Evolutionary conservation across 1,284 basidiomycete species (phyloP), one percentile per base, ranked within the genome.

Genomic region (Tilletia walkeri): DNA sequence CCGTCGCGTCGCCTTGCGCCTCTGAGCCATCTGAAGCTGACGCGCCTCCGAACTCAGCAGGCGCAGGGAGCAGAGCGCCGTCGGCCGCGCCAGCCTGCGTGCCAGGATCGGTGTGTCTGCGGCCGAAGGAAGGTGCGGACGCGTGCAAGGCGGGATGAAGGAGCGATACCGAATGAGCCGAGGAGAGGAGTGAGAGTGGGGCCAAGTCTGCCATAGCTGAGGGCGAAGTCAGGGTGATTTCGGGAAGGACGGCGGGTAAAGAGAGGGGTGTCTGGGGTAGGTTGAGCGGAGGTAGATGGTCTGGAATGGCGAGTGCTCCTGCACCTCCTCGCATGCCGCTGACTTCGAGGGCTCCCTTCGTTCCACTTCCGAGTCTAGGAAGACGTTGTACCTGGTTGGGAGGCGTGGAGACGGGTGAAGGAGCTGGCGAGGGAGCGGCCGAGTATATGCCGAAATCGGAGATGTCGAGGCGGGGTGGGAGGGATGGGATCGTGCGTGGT

Each of bases 371-470:
- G 41, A 45, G 41, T 45, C 41, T 45, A 14, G 41, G 41, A 7
- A 45, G 41, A 14, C 9, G 41, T 45, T 45, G 41, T 7, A 45
- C 41, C 41, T 45, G 41, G 41, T 45, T 10, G 6, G 59, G 59
- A 14, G 59, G 59, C 7, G 59, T 63, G 16, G 59, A 63, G 36
- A 41, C 5, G 30, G 59, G 59, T 14, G 59, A 63, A 1, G 59
- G 59, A 10, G 38, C 18, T 16, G 59, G 59, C 9, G 59, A 63
- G 10, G 59, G 59, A 38, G 59, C 59, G 34, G 59, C 36, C 34
- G 59, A 63, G 36, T 63, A 63, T 34, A 63, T 63, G 34, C 59
- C 59, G n/a, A 63, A 63, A 34, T 63, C 59, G 9, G 59, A 63
- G 34, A 63, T 63, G 59, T 63, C 59, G 34, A 63, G 14, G 7